Percentiles rank a stretch among this genome's conserved stretches.
phyloP scores from a whole-genome alignment of 768 basidiomycete species.

The Leccinum uliginosum region DNA sequence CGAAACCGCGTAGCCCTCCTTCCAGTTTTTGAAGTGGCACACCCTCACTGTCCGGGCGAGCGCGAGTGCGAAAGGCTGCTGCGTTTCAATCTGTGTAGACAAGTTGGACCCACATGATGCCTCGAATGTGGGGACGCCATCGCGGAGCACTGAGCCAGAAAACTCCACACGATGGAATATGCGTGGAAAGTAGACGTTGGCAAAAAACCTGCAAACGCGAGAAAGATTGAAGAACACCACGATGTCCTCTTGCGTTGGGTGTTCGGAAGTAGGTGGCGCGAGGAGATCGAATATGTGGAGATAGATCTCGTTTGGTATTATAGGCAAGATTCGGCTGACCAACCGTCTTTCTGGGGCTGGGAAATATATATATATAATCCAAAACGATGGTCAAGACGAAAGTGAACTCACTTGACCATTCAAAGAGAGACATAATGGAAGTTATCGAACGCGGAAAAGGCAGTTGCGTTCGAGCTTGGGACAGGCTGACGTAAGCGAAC shows the following conservation, averaged over 20 bases:
- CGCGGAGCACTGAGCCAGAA: slow-evolving; percentile 11
- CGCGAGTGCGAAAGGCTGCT: not conserved
- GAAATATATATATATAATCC: not conserved
- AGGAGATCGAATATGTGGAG: slow-evolving; percentile 27
- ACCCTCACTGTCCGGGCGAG: not conserved
- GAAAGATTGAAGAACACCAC: slow-evolving; percentile 27
- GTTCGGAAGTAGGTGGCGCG: slow-evolving; percentile 11
- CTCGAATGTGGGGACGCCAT: not conserved
- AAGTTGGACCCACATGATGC: not conserved
- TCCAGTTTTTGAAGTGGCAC: slow-evolving; percentile 5
- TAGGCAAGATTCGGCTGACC: slow-evolving; percentile 11
- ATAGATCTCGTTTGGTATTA: slow-evolving; percentile 45
- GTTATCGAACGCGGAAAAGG: too few species aligned
- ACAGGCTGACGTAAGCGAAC: too few species aligned
- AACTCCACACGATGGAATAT: slow-evolving; percentile 34
- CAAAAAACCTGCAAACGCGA: slow-evolving; percentile 42
- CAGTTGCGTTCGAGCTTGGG: too few species aligned
- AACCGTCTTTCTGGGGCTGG: slow-evolving; percentile 20
- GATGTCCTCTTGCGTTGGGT: slow-evolving; percentile 9
- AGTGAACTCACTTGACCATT: too few species aligned
- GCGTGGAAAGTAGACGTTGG: slow-evolving; percentile 35
- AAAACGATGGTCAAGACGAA: too few species aligned
- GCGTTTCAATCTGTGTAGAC: not conserved
- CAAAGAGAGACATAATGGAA: too few species aligned
- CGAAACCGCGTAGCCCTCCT: not conserved